Percentiles rank a stretch among this genome's conserved stretches.
These are phyloP conservation scores for Exsudoporus floridanus DNA, from an alignment of 1,284 basidiomycete species.

Conservation along the genomic window DNA sequence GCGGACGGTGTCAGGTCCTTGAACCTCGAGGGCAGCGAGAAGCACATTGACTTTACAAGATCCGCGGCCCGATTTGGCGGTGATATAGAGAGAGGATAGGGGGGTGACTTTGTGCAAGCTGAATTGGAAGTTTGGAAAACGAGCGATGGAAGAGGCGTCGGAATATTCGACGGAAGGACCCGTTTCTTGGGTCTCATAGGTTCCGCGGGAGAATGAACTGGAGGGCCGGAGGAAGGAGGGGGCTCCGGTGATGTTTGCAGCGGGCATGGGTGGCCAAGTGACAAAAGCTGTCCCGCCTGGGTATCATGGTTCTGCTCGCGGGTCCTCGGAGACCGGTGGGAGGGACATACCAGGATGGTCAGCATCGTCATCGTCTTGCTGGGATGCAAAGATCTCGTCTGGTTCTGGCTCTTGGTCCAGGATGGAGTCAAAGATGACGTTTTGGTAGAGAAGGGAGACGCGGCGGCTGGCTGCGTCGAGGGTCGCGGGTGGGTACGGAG, in stretches of 20 bases:
- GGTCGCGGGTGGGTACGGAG: constrained; percentile 45
- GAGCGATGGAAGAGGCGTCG: constrained; percentile 61
- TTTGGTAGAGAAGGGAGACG: constrained; percentile 64
- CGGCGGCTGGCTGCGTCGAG: constrained; percentile 60
- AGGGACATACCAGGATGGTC: constrained; percentile 18
- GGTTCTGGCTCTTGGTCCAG: constrained; percentile 33
- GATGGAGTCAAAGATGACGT: constrained; percentile 57
- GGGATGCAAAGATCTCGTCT: constrained; percentile 17
- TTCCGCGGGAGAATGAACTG: constrained; percentile 33
- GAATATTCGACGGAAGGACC: constrained; percentile 49
- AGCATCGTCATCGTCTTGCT: constrained; percentile 7
- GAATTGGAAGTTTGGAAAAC: constrained; percentile 68
- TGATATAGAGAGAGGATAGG: constrained; percentile 40
- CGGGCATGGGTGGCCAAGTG: constrained; percentile 54
- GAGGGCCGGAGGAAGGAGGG: constrained; percentile 36
- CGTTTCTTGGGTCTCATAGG: constrained; percentile 49
- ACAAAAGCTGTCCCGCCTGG: constrained; percentile 49
- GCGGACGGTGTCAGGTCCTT: constrained; percentile 64
- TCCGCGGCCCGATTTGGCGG: constrained; percentile 26
- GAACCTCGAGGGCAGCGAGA: constrained; percentile 66
- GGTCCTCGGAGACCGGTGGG: constrained; percentile 10
- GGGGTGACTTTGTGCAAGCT: constrained; percentile 54
- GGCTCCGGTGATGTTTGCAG: constrained; percentile 21
- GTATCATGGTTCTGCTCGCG: constrained; percentile 3
- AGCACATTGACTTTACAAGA: constrained; percentile 54